Percentiles rank a stretch among this genome's conserved stretches.
Evolutionary conservation across 176 grass and related monocot genomes (phyloP).

Genomic region (Bolboschoenus planiculmis): DNA sequence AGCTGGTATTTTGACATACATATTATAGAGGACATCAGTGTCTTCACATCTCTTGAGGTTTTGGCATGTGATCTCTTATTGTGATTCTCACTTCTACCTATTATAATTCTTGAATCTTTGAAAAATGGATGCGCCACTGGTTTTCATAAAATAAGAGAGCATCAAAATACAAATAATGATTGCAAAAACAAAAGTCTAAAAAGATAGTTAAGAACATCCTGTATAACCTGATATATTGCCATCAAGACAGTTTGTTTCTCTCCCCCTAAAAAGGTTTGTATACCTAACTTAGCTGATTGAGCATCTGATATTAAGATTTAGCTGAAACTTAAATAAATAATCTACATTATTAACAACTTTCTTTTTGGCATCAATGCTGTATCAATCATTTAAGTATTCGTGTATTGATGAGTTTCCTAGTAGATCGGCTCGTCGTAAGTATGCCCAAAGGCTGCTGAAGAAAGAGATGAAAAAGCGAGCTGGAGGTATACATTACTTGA

Average conservation of each 20-base stretch:
- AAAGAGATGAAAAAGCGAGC: conserved; percentile 21
- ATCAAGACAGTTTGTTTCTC: background rate
- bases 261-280: background rate
- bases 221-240: background rate
- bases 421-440: conserved; percentile 61
- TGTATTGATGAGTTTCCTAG: conserved; percentile 35
- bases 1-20: too few species aligned
- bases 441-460: conserved; percentile 36
- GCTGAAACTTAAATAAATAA: background rate
- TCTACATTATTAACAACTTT: background rate
- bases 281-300: background rate
- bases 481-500: conserved; percentile 39
- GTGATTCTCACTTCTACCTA: background rate
- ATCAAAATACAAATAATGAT: background rate
- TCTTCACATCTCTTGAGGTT: background rate
- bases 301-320: background rate
- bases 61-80: background rate
- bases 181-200: background rate
- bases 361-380: background rate
- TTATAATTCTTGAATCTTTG: background rate
- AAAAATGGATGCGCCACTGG: background rate
- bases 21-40: background rate
- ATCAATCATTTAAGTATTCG: background rate
- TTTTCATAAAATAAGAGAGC: background rate
- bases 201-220: background rate